A percentile compares a stretch with the other conserved stretches of the same genome.
Conservation (phyloP, 805 yeast genomes). For the Starmerella ratchasimensis region DNA sequence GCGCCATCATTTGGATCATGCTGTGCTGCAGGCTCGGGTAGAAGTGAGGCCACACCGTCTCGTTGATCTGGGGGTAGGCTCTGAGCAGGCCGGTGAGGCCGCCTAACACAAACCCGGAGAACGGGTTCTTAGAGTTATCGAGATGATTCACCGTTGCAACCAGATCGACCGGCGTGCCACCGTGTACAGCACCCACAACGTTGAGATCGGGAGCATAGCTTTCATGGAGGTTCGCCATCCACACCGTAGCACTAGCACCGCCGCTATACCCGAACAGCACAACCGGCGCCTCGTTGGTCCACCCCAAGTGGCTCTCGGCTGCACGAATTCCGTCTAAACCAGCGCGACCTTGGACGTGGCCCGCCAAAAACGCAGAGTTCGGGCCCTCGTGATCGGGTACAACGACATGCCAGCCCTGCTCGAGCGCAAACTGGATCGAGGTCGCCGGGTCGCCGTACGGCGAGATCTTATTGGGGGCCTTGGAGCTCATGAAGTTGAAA, state of each 20-base stretch:
- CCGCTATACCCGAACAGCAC: conserved; percentile 13
- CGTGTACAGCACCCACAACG: conserved; percentile 19
- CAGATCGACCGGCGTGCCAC: conserved; percentile 15
- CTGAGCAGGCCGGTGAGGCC: conserved; percentile 19
- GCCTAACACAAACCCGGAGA: conserved; percentile 20
- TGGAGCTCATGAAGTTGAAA: conserved; percentile 13
- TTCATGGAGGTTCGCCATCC: conserved; percentile 22
- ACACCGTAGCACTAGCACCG: conserved; percentile 20
- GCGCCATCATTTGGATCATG: background rate
- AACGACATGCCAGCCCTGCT: conserved; percentile 12
- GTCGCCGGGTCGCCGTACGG: conserved; percentile 5
- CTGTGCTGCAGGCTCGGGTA: conserved; percentile 8
- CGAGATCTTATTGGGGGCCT: conserved; percentile 6
- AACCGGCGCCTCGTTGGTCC: background rate
- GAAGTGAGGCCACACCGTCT: conserved; percentile 2
- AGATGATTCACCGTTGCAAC: conserved; percentile 9
- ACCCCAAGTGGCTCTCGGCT: conserved; percentile 1
- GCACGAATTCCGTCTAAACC: conserved; percentile 23
- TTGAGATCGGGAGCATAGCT: conserved; percentile 23
- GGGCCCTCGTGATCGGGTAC: conserved; percentile 25
- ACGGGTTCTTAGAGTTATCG: conserved; percentile 7
- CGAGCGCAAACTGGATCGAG: conserved; percentile 10
- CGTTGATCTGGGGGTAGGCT: conserved; percentile 16
- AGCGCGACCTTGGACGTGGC: conserved; percentile 20
- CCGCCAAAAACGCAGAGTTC: conserved; percentile 22